Conservation (phyloP, 2,329 filamentous ascomycete genomes). For the Pseudocercospora fijiensis region DNA sequence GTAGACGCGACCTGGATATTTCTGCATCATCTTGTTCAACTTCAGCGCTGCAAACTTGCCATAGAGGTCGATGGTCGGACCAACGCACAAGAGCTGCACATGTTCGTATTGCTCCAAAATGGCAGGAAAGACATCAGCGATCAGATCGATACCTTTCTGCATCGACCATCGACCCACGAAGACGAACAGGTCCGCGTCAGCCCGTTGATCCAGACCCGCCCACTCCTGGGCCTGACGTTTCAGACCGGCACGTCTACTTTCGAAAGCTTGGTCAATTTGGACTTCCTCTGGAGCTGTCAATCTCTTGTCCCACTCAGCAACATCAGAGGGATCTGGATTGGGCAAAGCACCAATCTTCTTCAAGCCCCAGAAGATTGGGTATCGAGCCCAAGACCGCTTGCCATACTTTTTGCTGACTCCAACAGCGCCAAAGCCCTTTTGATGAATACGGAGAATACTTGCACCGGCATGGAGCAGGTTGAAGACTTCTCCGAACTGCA, state of each 20-base stretch:
- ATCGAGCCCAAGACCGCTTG: constrained; percentile 61
- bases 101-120: constrained; percentile 59
- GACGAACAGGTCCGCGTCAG: constrained; percentile 62
- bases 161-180: constrained; percentile 67
- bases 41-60: constrained; percentile 66
- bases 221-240: constrained; percentile 64
- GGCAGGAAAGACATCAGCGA: constrained; percentile 64
- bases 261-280: constrained; percentile 53
- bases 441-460: constrained; percentile 62
- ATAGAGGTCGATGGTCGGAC: constrained; percentile 65
- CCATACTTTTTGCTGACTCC: constrained; percentile 67
- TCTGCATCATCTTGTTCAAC: constrained; percentile 60
- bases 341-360: constrained; percentile 61
- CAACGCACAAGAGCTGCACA: constrained; percentile 61
- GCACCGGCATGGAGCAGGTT: constrained; percentile 64
- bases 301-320: constrained; percentile 57
- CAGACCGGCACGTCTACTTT: constrained; percentile 52
- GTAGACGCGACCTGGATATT: constrained; percentile 62
- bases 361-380: constrained; percentile 67
- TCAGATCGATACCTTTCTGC: constrained; percentile 66
- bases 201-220: constrained; percentile 60
- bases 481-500: constrained; percentile 66
- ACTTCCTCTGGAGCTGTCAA: constrained; percentile 51
- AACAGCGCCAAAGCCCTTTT: constrained; percentile 66
- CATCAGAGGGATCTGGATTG: constrained; percentile 64